These are phyloP conservation scores for Salisapilia sapeloensis DNA, from an alignment of 352 stramenopile species.

Conservation along the genomic window DNA sequence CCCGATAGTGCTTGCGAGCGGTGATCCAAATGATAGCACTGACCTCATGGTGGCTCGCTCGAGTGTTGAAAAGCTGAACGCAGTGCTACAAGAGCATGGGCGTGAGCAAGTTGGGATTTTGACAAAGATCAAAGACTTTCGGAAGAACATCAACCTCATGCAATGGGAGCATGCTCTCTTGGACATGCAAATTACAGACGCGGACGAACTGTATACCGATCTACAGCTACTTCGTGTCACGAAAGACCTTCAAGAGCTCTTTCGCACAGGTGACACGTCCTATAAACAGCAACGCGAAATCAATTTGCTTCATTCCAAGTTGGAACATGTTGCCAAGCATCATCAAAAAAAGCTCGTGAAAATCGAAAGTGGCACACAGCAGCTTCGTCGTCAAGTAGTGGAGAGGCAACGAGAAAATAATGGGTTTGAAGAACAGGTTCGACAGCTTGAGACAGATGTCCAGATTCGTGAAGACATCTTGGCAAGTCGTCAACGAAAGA, in stretches of 20 bases:
- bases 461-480: slow-evolving; percentile 81
- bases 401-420: slow-evolving; percentile 73
- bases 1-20: no score
- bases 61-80: slow-evolving; percentile 77
- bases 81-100: slow-evolving; percentile 70
- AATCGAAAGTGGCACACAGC: slow-evolving; percentile 19
- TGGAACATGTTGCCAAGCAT: slow-evolving; percentile 34
- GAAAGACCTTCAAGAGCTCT: slow-evolving; percentile 84
- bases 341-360: slow-evolving; percentile 54
- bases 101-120: slow-evolving; percentile 78
- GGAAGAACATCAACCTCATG: slow-evolving; percentile 90
- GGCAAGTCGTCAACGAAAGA: slow-evolving; percentile 38
- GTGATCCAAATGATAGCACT: slow-evolving; percentile 7
- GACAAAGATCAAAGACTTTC: slow-evolving; percentile 84
- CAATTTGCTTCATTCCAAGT: slow-evolving; percentile 53
- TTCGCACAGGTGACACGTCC: slow-evolving; percentile 66
- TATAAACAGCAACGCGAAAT: slow-evolving; percentile 67
- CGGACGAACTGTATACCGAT: slow-evolving; percentile 86
- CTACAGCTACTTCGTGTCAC: slow-evolving; percentile 87
- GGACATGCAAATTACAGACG: slow-evolving; percentile 61
- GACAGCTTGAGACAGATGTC: slow-evolving; percentile 66
- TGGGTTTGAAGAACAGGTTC: slow-evolving; percentile 51
- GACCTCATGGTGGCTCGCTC: slow-evolving; percentile 60
- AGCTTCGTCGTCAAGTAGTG: slow-evolving; percentile 38
- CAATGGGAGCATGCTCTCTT: slow-evolving; percentile 84